phyloP scores from a whole-genome alignment of 31 red algal species.

The Odonthalia washingtoniensis region DNA sequence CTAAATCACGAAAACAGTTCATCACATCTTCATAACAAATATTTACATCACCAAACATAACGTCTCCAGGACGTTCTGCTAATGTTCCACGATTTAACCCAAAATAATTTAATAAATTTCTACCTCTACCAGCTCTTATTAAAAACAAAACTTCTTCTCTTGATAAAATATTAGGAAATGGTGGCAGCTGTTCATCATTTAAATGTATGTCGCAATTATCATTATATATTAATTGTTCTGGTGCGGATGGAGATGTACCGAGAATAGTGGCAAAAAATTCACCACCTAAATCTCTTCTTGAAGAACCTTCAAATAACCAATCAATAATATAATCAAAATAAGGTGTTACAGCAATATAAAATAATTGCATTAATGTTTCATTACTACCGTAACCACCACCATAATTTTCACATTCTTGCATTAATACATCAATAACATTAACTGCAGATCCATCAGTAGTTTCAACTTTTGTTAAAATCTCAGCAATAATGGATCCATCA shows the following conservation, averaged over 20 bases:
- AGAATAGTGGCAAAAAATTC: slow-evolving; percentile 59
- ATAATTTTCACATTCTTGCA: not conserved
- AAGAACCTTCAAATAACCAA: slow-evolving; percentile 63
- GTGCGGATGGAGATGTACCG: slow-evolving; percentile 31
- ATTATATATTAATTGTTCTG: slow-evolving; percentile 30
- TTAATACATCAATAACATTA: slow-evolving; percentile 32
- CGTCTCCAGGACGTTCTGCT: not conserved
- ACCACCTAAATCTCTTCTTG: slow-evolving; percentile 28
- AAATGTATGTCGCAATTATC: not conserved
- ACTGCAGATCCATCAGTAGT: slow-evolving; percentile 45
- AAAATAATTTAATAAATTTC: slow-evolving; percentile 49
- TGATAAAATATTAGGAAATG: slow-evolving; percentile 46
- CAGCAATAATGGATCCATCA: slow-evolving; percentile 38
- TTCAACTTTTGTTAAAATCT: slow-evolving; percentile 39
- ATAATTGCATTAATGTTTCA: slow-evolving; percentile 23
- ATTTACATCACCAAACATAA: not conserved
- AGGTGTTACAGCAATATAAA: slow-evolving; percentile 33
- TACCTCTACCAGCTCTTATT: slow-evolving; percentile 45
- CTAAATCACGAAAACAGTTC: not conserved
- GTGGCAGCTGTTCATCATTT: not conserved
- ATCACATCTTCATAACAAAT: not conserved
- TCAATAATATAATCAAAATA: slow-evolving; percentile 63
- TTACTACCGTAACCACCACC: too few relatives aligned
- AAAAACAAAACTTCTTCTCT: slow-evolving; percentile 57
- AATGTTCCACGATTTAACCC: slow-evolving; percentile 7